A percentile compares a stretch with the other conserved stretches of the same genome.
These are phyloP conservation scores for Schrenkiella parvula DNA, from an alignment of 345 rosid species.

Conservation along the genomic window DNA sequence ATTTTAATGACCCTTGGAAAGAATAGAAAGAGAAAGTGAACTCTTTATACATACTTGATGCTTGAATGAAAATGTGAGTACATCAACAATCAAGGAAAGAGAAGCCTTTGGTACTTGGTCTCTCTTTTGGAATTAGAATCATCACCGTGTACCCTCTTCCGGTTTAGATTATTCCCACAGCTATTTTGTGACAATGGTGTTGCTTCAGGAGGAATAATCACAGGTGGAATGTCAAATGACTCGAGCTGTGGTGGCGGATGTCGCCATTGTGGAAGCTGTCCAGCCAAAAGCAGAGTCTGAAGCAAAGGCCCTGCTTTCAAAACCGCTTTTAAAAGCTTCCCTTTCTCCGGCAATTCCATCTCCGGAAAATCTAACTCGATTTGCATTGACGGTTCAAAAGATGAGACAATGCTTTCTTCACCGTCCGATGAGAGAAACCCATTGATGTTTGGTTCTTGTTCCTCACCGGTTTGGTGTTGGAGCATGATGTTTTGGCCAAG, in stretches of 20 bases:
- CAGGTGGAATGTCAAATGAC: slow-evolving; percentile 89
- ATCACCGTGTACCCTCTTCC: slow-evolving; percentile 61
- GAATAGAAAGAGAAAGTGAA: slow-evolving; percentile 4
- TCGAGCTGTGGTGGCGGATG: slow-evolving; percentile 94
- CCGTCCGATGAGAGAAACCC: slow-evolving; percentile 86
- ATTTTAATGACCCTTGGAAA: not conserved
- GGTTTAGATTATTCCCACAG: slow-evolving; percentile 46
- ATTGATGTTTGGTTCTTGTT: slow-evolving; percentile 40
- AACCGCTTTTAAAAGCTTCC: slow-evolving; percentile 95
- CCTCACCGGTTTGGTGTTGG: slow-evolving; percentile 65
- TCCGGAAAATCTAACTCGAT: slow-evolving; percentile 21
- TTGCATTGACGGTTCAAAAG: slow-evolving; percentile 42
- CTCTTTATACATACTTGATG: slow-evolving; percentile 15
- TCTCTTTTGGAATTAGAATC: slow-evolving; percentile 45
- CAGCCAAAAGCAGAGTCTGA: slow-evolving; percentile 89
- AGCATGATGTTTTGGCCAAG: slow-evolving; percentile 47
- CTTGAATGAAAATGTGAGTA: slow-evolving; percentile 9
- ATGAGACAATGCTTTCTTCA: slow-evolving; percentile 92
- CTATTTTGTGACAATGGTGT: slow-evolving; percentile 35
- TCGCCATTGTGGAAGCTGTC: slow-evolving; percentile 96
- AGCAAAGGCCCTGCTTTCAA: slow-evolving; percentile 90
- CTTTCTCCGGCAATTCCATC: slow-evolving; percentile 57
- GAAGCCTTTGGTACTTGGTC: slow-evolving; percentile 56
- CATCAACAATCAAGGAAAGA: slow-evolving; percentile 44
- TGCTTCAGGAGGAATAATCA: slow-evolving; percentile 60